Conservation (phyloP, 1,284 basidiomycete genomes). For the Ustilago trichophora region DNA sequence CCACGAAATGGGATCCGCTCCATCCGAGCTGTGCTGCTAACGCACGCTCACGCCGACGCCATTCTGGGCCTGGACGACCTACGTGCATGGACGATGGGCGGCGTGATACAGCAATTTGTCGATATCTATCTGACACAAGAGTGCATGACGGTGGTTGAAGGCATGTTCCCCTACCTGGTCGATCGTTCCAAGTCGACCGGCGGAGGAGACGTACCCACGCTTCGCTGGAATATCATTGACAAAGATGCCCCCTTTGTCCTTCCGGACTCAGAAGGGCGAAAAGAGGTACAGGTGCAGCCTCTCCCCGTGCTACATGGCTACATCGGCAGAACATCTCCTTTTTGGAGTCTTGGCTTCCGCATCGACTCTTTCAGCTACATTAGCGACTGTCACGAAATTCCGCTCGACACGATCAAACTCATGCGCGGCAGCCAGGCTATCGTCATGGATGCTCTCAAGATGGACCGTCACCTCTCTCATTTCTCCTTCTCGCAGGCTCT, state of each 20-base stretch:
- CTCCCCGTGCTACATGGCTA: conserved; percentile 59
- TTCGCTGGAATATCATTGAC: conserved; percentile 62
- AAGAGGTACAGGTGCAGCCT: conserved; percentile 36
- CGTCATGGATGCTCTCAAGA: conserved; percentile 61
- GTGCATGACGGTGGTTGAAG: conserved; percentile 49
- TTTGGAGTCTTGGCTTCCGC: conserved; percentile 59
- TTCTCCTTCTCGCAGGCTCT: conserved; percentile 61
- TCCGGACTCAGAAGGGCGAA: conserved; percentile 17
- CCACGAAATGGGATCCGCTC: conserved; percentile 41
- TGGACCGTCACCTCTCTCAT: conserved; percentile 56
- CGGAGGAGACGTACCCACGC: conserved; percentile 59
- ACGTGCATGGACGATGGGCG: conserved; percentile 62
- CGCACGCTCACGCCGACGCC: conserved; percentile 63
- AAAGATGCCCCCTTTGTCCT: conserved; percentile 32
- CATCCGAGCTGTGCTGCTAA: conserved; percentile 60
- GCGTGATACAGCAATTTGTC: conserved; percentile 51
- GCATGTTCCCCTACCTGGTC: conserved; percentile 61
- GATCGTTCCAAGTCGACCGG: conserved; percentile 56
- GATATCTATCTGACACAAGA: conserved; percentile 60
- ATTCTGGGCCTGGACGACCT: conserved; percentile 62
- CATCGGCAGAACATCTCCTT: conserved; percentile 36
- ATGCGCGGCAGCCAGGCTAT: conserved; percentile 50
- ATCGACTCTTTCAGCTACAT: conserved; percentile 62
- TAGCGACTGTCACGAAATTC: conserved; percentile 59
- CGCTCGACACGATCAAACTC: conserved; percentile 28